These are phyloP conservation scores for Fusarium annulatum DNA, from an alignment of 2,329 filamentous ascomycete species.

Conservation along the genomic window DNA sequence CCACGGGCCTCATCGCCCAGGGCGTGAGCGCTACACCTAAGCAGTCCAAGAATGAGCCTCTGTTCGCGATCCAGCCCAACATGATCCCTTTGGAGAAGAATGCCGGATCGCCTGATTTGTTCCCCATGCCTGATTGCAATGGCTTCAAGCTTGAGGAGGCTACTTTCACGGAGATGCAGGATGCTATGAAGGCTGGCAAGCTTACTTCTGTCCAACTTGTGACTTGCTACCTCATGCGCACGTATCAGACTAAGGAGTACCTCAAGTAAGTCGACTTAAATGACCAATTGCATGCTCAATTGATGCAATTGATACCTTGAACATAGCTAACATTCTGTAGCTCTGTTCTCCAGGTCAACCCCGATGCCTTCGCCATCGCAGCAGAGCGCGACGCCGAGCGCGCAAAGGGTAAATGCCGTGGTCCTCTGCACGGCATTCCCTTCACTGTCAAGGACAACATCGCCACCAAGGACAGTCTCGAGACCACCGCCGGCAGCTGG, in stretches of 20 bases:
- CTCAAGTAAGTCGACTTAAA: conserved; percentile 61
- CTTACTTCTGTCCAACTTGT: conserved; percentile 69
- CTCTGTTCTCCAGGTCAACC: conserved; percentile 74
- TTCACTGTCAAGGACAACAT: conserved; percentile 76
- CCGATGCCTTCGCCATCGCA: conserved; percentile 73
- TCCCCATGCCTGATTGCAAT: conserved; percentile 72
- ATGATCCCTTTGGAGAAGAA: conserved; percentile 52
- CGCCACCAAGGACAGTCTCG: conserved; percentile 80
- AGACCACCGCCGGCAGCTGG: conserved; percentile 79
- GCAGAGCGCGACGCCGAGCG: conserved; percentile 70
- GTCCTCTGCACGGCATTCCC: conserved; percentile 79
- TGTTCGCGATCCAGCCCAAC: conserved; percentile 42
- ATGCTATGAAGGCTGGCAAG: conserved; percentile 62
- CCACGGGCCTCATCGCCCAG: conserved; percentile 37
- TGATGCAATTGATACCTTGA: neutral
- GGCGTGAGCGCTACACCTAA: conserved; percentile 21
- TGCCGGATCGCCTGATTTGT: conserved; percentile 55
- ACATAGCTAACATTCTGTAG: conserved; percentile 45
- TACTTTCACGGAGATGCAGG: conserved; percentile 74
- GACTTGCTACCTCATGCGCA: conserved; percentile 70
- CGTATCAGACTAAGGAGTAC: conserved; percentile 72
- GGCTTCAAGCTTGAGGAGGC: conserved; percentile 74
- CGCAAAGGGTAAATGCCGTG: conserved; percentile 63
- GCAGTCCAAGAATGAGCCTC: conserved; percentile 13
- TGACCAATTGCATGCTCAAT: neutral